A percentile compares a stretch with the other conserved stretches of the same genome.
Evolutionary conservation across 2,329 filamentous ascomycete species (phyloP).

Genomic region (Botryotinia narcissicola): DNA sequence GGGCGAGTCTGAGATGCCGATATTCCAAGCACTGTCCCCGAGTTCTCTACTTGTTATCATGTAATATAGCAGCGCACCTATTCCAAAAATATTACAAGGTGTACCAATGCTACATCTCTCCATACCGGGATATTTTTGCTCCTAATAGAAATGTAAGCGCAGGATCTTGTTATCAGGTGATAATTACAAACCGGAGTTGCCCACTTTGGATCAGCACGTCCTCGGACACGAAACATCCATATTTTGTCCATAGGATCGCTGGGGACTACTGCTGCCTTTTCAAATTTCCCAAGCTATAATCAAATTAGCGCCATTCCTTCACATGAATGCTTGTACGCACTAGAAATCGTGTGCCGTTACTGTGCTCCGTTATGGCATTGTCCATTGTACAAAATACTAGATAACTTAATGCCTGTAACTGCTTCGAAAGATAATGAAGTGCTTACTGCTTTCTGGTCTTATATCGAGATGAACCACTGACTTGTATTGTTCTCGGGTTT

Average conservation of each 20-base stretch:
- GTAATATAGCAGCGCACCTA: neutral
- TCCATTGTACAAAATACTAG: neutral
- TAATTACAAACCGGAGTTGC: neutral
- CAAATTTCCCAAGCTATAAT: neutral
- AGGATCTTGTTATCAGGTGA: neutral
- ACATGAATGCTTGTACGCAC: neutral
- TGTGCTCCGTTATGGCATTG: neutral
- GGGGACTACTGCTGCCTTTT: neutral
- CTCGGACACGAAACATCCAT: neutral
- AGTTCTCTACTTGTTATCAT: neutral
- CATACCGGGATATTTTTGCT: neutral
- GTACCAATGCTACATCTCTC: neutral
- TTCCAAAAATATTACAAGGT: neutral
- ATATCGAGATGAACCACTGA: conserved; percentile 7
- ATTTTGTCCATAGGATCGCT: neutral
- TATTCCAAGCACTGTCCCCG: neutral
- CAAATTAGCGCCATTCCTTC: neutral
- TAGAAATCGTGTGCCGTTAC: neutral
- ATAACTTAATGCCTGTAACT: neutral
- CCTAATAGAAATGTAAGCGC: neutral
- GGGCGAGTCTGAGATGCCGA: neutral
- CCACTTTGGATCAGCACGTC: neutral
- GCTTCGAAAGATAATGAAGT: neutral
- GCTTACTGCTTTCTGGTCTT: conserved; percentile 5
- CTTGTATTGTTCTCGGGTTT: neutral